Conservation (phyloP, 2,329 filamentous ascomycete genomes). For the Dendryphion nanum region DNA sequence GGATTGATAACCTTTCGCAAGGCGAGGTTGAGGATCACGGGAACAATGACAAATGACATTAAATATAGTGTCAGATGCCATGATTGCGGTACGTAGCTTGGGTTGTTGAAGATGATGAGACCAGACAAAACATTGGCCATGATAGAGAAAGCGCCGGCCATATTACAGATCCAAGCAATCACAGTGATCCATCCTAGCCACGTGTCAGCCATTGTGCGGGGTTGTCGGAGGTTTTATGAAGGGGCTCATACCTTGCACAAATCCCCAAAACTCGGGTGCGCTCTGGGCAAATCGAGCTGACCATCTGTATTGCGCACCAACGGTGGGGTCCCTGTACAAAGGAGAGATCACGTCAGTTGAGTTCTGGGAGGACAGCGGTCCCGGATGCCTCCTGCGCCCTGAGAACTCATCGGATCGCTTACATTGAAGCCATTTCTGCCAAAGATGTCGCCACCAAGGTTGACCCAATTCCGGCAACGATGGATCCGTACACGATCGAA, state of each 20-base stretch:
- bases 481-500: slow-evolving; percentile 15
- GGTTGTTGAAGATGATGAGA: slow-evolving; percentile 33
- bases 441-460: slow-evolving; percentile 26
- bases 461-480: slow-evolving; percentile 17
- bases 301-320: slow-evolving; percentile 25
- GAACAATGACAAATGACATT: slow-evolving; percentile 37
- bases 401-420: not conserved
- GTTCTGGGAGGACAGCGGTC: slow-evolving; percentile 11
- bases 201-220: not conserved
- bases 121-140: slow-evolving; percentile 12
- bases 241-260: slow-evolving; percentile 14
- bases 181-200: slow-evolving; percentile 37
- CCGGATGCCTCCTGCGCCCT: too few relatives aligned
- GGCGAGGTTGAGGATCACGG: slow-evolving; percentile 41
- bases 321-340: slow-evolving; percentile 10
- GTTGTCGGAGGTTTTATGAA: not conserved
- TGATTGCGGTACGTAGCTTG: slow-evolving; percentile 29
- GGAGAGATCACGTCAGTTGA: too few relatives aligned
- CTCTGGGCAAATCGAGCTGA: slow-evolving; percentile 14
- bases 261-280: slow-evolving; percentile 16
- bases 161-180: slow-evolving; percentile 33
- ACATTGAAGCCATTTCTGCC: slow-evolving; percentile 25
- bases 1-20: slow-evolving; percentile 42
- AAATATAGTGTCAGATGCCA: slow-evolving; percentile 51
- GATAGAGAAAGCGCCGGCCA: slow-evolving; percentile 14